Base-by-base conservation (phyloP, 768 basidiomycete species). In the Mycena maculata region DNA sequence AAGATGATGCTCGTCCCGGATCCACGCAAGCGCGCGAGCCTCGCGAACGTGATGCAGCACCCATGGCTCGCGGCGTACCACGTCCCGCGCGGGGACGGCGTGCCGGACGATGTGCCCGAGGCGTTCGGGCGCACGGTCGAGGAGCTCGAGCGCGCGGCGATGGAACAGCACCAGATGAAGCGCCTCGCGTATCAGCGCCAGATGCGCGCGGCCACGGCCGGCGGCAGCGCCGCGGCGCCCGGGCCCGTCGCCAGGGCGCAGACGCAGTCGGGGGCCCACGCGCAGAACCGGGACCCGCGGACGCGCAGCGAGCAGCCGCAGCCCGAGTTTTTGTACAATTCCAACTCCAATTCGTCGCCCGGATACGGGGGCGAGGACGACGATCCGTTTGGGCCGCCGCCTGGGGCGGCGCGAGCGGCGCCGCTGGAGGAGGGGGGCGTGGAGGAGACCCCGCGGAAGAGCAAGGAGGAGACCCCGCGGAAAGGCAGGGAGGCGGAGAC, bases 1-100 rank as follows among this genome's bases (percentile, higher is more conserved):
- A 85, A 88, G 60, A 87, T 90, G 77, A 99, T 99, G 96, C 92
- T 99, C 63, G 96, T 98, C 4, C 94, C 96, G 10, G 94, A 98
- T 71, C 96, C 96, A 7, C 82, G 85, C 20, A 86, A 87, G 31
- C 90, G 97, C 47, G 92, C 93, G 48, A 89, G 89, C 65, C 84
- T 98, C 41, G 81, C 85, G 12, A 80, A 84, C 1, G 90, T 99
- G 71, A 98, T 97, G 94, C 82, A 79, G 15, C 98, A 99, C 76
- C 85, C 88, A 4, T 99, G 97, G 97, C 83, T 99, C 25, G 80
- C 82, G 1, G 84, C 88, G 4, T 92, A 67, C 36, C 65, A 93
- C 71, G 80, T 82, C 3, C 76, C 81, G 16, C 74, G 87, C 4
- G 65, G 65, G 30, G 72, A 74, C 25, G 57, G 65, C 2, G 52